Base-by-base conservation (phyloP, 371 early-diverging fungal genomes). In the Funneliformis caledonium region DNA sequence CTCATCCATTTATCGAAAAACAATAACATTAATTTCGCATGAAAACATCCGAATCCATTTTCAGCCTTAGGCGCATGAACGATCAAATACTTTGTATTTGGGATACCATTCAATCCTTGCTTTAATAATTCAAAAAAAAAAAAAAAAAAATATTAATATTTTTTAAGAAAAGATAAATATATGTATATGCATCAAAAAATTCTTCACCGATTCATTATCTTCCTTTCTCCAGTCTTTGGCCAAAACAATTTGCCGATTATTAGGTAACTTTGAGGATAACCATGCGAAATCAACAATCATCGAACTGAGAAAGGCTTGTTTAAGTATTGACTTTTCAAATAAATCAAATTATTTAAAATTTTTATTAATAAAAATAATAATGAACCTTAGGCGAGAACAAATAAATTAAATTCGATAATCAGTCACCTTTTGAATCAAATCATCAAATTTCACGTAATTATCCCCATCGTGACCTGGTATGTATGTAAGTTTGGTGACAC, bases 21-120 rank as follows among this genome's bases (percentile, higher is more conserved):
- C 26, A 87, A 77, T 10, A 81, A 48, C 80, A 83, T 68, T 33
- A 87, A 70, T 78, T 87, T 87, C 72, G 83, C 78, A 68, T 87
- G 87, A 81, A 87, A 85, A 62, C 81, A 82, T 16, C 78, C 82
- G 37, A 74, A 69, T 14, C 16, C 9, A 47, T 22, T 22, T 26
- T 33, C 19, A 5, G 78, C 9, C 26, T 81, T 67, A 5, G 80
- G 80, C 1, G 81, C 81, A 70, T 81, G 78, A 14, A 81, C 80
- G 26, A 81, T 11, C 14, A 78, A 19, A n/a, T 60, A 47, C 22
- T 81, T 81, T 19, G 78, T 42, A 10, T 16, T 50, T 6, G 72
- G 47, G 14, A 72, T 12, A 72, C 26, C 19, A 22, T 16, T n/a
- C 2, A 72, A 14, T 8, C 72, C 72, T 45, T 72, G n/a, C 50